phyloP scores from a whole-genome alignment of 768 basidiomycete species.

The Mycena floridula region DNA sequence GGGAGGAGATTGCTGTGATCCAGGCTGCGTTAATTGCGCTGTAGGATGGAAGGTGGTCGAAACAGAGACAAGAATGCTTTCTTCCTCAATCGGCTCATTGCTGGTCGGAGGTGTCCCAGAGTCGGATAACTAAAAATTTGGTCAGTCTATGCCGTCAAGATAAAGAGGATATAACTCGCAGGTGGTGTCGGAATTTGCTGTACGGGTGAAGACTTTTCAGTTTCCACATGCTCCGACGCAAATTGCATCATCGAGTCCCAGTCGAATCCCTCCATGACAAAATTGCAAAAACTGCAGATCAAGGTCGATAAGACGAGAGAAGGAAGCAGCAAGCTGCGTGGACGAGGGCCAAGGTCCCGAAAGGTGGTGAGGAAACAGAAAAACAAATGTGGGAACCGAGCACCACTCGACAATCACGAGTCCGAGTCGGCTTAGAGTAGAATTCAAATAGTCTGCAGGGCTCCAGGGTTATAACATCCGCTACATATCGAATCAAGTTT shows the following conservation, averaged over 20 bases:
- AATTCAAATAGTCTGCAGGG: no score
- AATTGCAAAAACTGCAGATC: not conserved
- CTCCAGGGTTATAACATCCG: no score
- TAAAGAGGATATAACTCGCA: no score
- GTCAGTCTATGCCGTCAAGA: slow-evolving; percentile 1
- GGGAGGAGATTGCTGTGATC: slow-evolving; percentile 35
- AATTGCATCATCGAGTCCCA: slow-evolving; percentile 64
- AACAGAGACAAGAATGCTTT: slow-evolving; percentile 55
- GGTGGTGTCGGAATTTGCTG: slow-evolving; percentile 62
- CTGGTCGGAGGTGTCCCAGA: slow-evolving; percentile 37
- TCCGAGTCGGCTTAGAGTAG: no score
- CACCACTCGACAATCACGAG: no score
- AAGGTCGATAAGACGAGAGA: not conserved
- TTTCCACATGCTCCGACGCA: slow-evolving; percentile 19
- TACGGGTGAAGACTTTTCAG: no score
- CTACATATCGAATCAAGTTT: no score
- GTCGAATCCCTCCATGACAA: slow-evolving; percentile 37
- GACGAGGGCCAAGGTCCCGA: no score
- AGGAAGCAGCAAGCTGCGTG: not conserved
- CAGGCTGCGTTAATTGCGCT: slow-evolving; percentile 28
- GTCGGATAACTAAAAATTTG: slow-evolving; percentile 18
- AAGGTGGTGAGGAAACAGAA: no score
- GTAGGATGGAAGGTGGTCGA: slow-evolving; percentile 81
- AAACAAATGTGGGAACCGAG: no score
- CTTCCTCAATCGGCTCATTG: slow-evolving; percentile 25